A percentile compares a stretch with the other conserved stretches of the same genome.
Conservation (phyloP, 2,329 filamentous ascomycete species). For the Periconia sp. region DNA sequence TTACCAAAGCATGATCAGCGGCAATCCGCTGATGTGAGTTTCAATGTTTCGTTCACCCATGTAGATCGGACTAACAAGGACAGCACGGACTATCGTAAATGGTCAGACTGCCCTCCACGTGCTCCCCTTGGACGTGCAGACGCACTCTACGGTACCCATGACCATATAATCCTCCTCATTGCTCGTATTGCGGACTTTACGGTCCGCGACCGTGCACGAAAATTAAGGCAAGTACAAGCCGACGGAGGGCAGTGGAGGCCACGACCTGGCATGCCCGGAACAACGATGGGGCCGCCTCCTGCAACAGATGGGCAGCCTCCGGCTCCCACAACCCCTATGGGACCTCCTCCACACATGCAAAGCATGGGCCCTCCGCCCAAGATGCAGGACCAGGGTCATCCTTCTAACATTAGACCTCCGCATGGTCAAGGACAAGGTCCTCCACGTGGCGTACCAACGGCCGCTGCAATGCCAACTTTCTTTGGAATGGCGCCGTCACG, state of each 20-base stretch:
- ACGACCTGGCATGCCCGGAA: conserved; percentile 53
- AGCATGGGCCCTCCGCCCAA: conserved; percentile 23
- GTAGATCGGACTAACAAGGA: conserved; percentile 25
- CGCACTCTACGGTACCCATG: conserved; percentile 85
- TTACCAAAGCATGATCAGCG: conserved; percentile 88
- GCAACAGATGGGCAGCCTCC: conserved; percentile 21
- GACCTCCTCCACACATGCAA: conserved; percentile 34
- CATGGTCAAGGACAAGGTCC: conserved; percentile 8
- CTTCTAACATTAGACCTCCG: conserved; percentile 19
- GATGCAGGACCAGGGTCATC: no score
- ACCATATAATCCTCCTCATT: conserved; percentile 83
- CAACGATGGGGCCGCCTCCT: conserved; percentile 46
- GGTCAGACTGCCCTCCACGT: conserved; percentile 87
- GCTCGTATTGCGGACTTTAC: conserved; percentile 81
- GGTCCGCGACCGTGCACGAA: conserved; percentile 77
- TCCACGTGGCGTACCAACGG: conserved; percentile 23
- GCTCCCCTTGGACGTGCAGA: conserved; percentile 78
- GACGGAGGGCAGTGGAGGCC: conserved; percentile 65
- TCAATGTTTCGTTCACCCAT: not conserved
- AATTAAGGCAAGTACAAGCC: conserved; percentile 69
- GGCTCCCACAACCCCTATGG: conserved; percentile 25
- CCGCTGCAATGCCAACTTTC: conserved; percentile 51
- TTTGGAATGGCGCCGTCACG: conserved; percentile 58
- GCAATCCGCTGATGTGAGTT: conserved; percentile 82
- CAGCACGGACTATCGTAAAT: conserved; percentile 79